Conservation (phyloP, 805 yeast species). For the Candida railenensis region DNA sequence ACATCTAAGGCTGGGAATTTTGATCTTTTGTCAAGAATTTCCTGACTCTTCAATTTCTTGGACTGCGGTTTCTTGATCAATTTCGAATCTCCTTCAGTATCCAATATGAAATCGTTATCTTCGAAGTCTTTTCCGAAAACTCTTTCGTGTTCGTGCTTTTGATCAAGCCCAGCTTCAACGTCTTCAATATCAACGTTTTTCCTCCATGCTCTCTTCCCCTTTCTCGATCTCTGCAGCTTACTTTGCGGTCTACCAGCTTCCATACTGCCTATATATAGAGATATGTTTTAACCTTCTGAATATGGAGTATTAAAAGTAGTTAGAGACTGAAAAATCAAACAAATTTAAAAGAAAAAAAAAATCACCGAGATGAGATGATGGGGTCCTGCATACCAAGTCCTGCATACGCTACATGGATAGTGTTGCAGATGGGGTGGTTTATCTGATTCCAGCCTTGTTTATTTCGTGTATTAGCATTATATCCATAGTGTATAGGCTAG, state of each 20-base stretch:
- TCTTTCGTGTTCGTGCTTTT: slow-evolving; percentile 59
- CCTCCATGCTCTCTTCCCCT: slow-evolving; percentile 92
- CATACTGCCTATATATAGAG: slow-evolving; percentile 5
- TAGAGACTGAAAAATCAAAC: background rate
- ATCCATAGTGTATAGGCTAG: background rate
- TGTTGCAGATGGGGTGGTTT: too few species aligned
- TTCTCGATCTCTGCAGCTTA: slow-evolving; percentile 74
- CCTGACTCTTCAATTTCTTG: slow-evolving; percentile 55
- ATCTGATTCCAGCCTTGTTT: too few species aligned
- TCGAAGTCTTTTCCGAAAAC: slow-evolving; percentile 49
- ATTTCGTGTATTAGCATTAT: background rate
- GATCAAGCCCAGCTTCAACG: slow-evolving; percentile 68
- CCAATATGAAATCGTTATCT: slow-evolving; percentile 56
- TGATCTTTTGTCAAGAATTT: slow-evolving; percentile 71
- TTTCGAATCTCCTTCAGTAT: slow-evolving; percentile 32
- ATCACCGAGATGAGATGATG: slow-evolving; percentile 4
- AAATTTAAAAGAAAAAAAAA: background rate
- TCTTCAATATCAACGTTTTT: slow-evolving; percentile 87
- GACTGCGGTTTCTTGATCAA: slow-evolving; percentile 28
- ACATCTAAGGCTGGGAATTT: slow-evolving; percentile 65
- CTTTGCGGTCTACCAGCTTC: slow-evolving; percentile 51
- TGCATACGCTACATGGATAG: background rate
- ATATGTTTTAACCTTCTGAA: background rate
- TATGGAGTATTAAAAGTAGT: too few species aligned
- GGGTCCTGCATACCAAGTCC: background rate